phyloP scores from a whole-genome alignment of 2,329 filamentous ascomycete species.

The Colletotrichum agaves region DNA sequence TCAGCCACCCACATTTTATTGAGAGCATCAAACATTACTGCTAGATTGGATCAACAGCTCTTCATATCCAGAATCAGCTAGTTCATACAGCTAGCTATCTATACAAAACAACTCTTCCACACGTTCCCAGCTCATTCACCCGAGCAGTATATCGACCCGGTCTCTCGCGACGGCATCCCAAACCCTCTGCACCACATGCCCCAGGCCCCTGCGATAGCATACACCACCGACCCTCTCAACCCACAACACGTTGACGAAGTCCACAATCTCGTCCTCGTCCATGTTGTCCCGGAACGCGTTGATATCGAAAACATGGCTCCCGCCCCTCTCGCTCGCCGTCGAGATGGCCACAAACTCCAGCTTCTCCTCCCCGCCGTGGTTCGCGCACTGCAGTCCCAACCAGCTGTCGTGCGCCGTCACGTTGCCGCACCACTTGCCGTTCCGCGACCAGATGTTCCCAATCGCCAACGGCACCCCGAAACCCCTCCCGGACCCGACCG shows the following conservation, averaged over 20 bases:
- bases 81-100: too few relatives aligned
- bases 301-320: constrained; percentile 42
- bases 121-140: constrained; percentile 40
- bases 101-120: too few relatives aligned
- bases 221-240: constrained; percentile 57
- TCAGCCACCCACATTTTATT: too few relatives aligned
- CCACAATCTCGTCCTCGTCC: constrained; percentile 54
- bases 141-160: constrained; percentile 54
- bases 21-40: too few relatives aligned
- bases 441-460: constrained; percentile 53
- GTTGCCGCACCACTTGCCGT: constrained; percentile 53
- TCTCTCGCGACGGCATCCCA: constrained; percentile 55
- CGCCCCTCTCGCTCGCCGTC: constrained; percentile 51
- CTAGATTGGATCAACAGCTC: too few relatives aligned
- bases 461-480: constrained; percentile 50
- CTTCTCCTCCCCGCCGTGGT: constrained; percentile 54
- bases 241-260: constrained; percentile 60
- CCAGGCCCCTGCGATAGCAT: constrained; percentile 54
- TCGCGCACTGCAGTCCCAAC: constrained; percentile 58
- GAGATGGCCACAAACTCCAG: constrained; percentile 58
- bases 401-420: constrained; percentile 58
- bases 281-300: constrained; percentile 54
- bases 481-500: constrained; percentile 19
- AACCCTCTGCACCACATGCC: constrained; percentile 53
- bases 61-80: too few relatives aligned